These are phyloP conservation scores for Fraxinus platypoda DNA, from an alignment of 305 asterid species.

Conservation along the genomic window DNA sequence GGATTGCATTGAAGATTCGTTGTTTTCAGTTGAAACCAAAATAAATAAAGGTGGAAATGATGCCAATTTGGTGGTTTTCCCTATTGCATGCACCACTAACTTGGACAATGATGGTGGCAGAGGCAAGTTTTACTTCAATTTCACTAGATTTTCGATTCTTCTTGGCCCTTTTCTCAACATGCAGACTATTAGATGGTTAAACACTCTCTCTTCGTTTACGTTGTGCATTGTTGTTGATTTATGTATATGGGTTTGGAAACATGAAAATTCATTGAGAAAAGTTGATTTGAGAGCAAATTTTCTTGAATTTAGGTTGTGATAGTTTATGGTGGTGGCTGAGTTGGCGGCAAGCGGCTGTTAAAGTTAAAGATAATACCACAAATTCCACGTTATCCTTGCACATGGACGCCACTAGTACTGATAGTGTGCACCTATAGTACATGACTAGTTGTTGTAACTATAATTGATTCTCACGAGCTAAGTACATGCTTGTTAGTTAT, in stretches of 20 bases:
- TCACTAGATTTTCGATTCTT: conserved; percentile 90
- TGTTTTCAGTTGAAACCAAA: conserved; percentile 46
- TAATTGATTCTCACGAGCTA: no score
- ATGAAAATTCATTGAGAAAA: no score
- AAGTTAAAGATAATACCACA: no score
- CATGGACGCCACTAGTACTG: no score
- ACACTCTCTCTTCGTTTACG: not conserved
- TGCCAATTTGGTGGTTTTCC: conserved; percentile 41
- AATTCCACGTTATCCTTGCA: no score
- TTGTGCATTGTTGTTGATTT: not conserved
- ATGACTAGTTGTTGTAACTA: no score
- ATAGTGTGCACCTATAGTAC: no score
- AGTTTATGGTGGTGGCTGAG: no score
- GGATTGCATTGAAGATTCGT: conserved; percentile 43
- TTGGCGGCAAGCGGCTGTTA: no score
- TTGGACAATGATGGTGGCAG: conserved; percentile 31
- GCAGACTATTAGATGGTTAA: conserved; percentile 68
- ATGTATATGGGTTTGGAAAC: not conserved
- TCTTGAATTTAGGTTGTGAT: no score
- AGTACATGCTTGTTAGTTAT: no score
- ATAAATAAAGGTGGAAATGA: conserved; percentile 24
- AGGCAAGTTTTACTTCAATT: conserved; percentile 74
- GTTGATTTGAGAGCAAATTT: no score
- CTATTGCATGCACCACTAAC: conserved; percentile 29
- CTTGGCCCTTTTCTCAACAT: conserved; percentile 94